Base-by-base conservation (phyloP, 352 stramenopile species). In the Sclerospora graminicola region DNA sequence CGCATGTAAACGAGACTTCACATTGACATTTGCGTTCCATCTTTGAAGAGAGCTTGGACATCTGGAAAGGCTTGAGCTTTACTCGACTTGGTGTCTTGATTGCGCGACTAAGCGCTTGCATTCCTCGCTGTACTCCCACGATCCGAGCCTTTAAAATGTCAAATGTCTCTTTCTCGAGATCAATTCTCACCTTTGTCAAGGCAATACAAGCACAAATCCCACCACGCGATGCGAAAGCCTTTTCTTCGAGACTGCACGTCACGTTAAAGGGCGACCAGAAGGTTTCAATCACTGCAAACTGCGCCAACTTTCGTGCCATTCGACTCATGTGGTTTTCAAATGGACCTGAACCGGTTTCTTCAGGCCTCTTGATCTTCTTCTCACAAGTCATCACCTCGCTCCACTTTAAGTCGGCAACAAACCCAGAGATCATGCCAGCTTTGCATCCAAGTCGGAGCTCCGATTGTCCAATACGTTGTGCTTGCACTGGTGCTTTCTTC, bases 241-340 rank as follows among this genome's bases (percentile, higher is more conserved):
- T 43, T 23, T 75, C 59, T 50, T 73, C 59, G 20, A 80, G 46
- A 8, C 51, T 62, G 21, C 61, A 63, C 10, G 58, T 60, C 14
- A 72, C 19, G 14, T 67, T 83, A 15, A 85, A 69, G 10, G 69
- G 75, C 8, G 51, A 65, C 48, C 76, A 48, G 26, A 85, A 69
- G 1, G 54, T 68, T 24, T 72, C 54, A 5, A 43, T 41, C 39
- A 35, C 40, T 3, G 11, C 27, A 13, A 70, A 21, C n/a, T 20
- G 26, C 18, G 53, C 44, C 32, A 27, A 11, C 15, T 10, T 23
- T 24, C 57, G 55, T 9, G 45, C 23, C n/a, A 33, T 11, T 18
- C 28, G 54, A 15, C 61, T 51, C 19, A 78, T 36, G 21, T 52
- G 33, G 19, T 57, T 30, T 50, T 72, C 65, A 41, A 77, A 77